A percentile compares a stretch with the other conserved stretches of the same genome.
Conservation (phyloP, 164 flowering plant genomes). For the Piper longum region DNA sequence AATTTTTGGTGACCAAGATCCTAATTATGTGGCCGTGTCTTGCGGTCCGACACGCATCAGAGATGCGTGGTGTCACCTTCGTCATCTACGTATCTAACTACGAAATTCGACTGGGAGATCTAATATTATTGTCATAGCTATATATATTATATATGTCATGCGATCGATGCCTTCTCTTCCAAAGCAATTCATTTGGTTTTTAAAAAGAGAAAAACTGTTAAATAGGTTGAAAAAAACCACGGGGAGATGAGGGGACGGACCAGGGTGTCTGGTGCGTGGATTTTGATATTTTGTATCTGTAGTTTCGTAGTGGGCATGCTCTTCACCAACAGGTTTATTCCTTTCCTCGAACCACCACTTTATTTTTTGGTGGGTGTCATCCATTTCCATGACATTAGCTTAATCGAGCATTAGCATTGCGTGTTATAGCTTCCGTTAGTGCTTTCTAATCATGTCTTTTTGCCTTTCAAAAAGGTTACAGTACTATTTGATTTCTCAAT, state of each 20-base stretch:
- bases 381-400: neutral
- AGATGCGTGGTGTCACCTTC: too few relatives aligned
- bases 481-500: too few relatives aligned
- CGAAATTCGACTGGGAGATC: too few relatives aligned
- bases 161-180: too few relatives aligned
- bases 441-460: neutral
- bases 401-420: neutral
- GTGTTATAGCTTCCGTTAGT: neutral
- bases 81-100: too few relatives aligned
- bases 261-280: conserved; percentile 44
- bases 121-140: too few relatives aligned
- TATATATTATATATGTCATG: too few relatives aligned
- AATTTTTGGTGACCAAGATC: too few relatives aligned
- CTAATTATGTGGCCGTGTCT: too few relatives aligned
- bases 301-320: conserved; percentile 60
- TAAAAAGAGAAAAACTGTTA: neutral
- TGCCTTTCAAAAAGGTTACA: too few relatives aligned
- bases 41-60: too few relatives aligned
- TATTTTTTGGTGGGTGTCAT: conserved; percentile 5
- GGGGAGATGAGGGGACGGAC: conserved; percentile 16
- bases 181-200: too few relatives aligned
- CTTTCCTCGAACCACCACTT: neutral
- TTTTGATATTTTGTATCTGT: conserved; percentile 42
- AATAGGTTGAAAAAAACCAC: neutral
- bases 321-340: conserved; percentile 48